phyloP scores from a whole-genome alignment of 2,329 filamentous ascomycete genomes.

The Trichoderma arundinaceum region DNA sequence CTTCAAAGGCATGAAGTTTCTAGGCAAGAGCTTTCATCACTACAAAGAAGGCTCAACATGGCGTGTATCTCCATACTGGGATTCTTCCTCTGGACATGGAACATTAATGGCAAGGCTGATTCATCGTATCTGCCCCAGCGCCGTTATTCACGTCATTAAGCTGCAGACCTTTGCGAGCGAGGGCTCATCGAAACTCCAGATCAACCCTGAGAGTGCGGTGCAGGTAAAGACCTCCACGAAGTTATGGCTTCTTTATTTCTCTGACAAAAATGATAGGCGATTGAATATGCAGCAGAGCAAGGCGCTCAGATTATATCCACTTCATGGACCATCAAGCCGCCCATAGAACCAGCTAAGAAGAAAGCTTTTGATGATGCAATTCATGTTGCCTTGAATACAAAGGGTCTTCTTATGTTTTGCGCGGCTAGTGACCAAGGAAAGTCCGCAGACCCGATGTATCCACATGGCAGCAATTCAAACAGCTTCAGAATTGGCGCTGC shows the following conservation, averaged over 20 bases:
- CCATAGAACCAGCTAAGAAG: background rate
- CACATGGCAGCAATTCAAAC: slow-evolving; percentile 1
- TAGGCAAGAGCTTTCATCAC: slow-evolving; percentile 6
- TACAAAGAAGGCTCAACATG: slow-evolving; percentile 6
- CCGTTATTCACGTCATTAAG: slow-evolving; percentile 17
- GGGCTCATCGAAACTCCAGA: slow-evolving; percentile 1
- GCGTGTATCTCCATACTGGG: slow-evolving; percentile 13
- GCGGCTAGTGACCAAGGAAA: slow-evolving; percentile 14
- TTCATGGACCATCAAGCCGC: slow-evolving; percentile 19
- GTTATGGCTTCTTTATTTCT: background rate
- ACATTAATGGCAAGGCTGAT: slow-evolving; percentile 18
- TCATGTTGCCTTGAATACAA: background rate
- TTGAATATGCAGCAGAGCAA: slow-evolving; percentile 11
- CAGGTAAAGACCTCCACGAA: background rate
- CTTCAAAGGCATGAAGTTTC: background rate
- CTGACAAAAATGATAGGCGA: background rate
- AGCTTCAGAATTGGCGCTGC: slow-evolving; percentile 25
- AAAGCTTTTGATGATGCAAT: slow-evolving; percentile 9
- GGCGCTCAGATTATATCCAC: slow-evolving; percentile 16
- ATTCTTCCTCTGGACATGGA: slow-evolving; percentile 1
- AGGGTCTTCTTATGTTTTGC: slow-evolving; percentile 20
- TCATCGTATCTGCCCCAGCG: slow-evolving; percentile 9
- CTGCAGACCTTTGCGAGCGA: background rate
- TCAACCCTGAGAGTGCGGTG: slow-evolving; percentile 1
- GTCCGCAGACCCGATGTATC: slow-evolving; percentile 2